Conservation (phyloP, 2,329 filamentous ascomycete genomes). For the Spiromastix sp. region DNA sequence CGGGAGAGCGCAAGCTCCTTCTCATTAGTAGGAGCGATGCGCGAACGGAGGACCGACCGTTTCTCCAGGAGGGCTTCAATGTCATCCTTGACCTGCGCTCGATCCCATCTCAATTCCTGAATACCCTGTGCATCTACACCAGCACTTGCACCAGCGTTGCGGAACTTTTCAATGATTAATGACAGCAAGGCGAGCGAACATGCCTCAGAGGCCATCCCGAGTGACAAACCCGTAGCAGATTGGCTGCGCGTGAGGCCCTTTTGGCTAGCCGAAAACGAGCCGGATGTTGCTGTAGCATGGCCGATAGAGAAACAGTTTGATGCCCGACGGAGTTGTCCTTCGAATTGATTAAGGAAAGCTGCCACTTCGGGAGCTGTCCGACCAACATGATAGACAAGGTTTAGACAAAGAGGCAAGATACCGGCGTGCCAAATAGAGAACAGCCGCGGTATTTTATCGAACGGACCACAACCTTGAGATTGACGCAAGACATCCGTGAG, state of each 20-base stretch:
- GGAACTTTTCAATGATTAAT: slow-evolving; percentile 58
- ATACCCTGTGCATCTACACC: slow-evolving; percentile 53
- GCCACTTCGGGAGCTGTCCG: slow-evolving; percentile 73
- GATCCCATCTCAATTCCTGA: slow-evolving; percentile 65
- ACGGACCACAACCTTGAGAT: slow-evolving; percentile 60
- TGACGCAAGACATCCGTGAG: slow-evolving; percentile 66
- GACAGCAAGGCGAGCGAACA: slow-evolving; percentile 70
- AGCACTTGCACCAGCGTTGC: slow-evolving; percentile 51
- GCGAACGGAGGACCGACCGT: slow-evolving; percentile 57
- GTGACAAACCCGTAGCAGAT: slow-evolving; percentile 54
- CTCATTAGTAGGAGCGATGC: slow-evolving; percentile 62
- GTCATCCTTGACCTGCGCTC: slow-evolving; percentile 61
- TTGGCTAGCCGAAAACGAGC: slow-evolving; percentile 12
- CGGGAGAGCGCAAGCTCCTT: slow-evolving; percentile 56
- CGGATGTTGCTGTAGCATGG: slow-evolving; percentile 33
- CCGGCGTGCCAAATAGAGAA: slow-evolving; percentile 87
- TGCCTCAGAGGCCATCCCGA: slow-evolving; percentile 64
- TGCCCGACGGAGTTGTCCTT: slow-evolving; percentile 63
- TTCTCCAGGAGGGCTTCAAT: slow-evolving; percentile 71
- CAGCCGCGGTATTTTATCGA: slow-evolving; percentile 64
- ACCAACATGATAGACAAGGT: slow-evolving; percentile 73
- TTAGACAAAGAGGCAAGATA: slow-evolving; percentile 77
- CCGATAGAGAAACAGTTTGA: slow-evolving; percentile 56
- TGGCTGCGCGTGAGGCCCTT: slow-evolving; percentile 20
- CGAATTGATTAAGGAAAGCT: slow-evolving; percentile 82